These are phyloP conservation scores for Hypholoma fasciculare DNA, from an alignment of 768 basidiomycete species.

Conservation along the genomic window DNA sequence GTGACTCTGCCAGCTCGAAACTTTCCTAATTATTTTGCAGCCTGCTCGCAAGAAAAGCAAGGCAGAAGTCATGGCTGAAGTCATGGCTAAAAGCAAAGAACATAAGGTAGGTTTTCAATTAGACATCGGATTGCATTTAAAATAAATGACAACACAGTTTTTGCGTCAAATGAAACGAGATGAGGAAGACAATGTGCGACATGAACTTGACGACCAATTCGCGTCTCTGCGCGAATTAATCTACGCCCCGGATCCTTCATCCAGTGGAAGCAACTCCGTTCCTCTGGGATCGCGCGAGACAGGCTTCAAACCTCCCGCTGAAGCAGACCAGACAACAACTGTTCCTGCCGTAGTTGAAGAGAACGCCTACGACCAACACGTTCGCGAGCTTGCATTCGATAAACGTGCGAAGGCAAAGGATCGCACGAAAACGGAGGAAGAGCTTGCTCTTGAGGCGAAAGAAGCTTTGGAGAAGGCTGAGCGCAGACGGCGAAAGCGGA, in stretches of 20 bases:
- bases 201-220: conserved; percentile 88
- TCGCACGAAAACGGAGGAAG: conserved; percentile 95
- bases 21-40: conserved; percentile 35
- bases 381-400: conserved; percentile 92
- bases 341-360: conserved; percentile 32
- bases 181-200: conserved; percentile 80
- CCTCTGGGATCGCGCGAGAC: conserved; percentile 27
- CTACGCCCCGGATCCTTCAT: conserved; percentile 52
- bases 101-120: conserved; percentile 68
- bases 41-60: conserved; percentile 87
- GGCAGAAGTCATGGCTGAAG: conserved; percentile 96
- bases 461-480: conserved; percentile 87
- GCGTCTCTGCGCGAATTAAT: conserved; percentile 77
- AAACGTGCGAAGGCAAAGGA: conserved; percentile 93
- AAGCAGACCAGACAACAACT: conserved; percentile 20
- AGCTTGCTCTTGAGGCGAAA: conserved; percentile 86
- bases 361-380: conserved; percentile 88
- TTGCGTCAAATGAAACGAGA: conserved; percentile 88
- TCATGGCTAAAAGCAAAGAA: conserved; percentile 95
- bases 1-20: neutral
- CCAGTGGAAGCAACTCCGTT: conserved; percentile 36
- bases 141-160: conserved; percentile 44
- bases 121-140: neutral
- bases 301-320: conserved; percentile 11
- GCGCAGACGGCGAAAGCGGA: conserved; percentile 70